A percentile compares a stretch with the other conserved stretches of the same genome.
Conservation (phyloP, 169 alveolate genomes). For the Cryptosporidium felis region DNA sequence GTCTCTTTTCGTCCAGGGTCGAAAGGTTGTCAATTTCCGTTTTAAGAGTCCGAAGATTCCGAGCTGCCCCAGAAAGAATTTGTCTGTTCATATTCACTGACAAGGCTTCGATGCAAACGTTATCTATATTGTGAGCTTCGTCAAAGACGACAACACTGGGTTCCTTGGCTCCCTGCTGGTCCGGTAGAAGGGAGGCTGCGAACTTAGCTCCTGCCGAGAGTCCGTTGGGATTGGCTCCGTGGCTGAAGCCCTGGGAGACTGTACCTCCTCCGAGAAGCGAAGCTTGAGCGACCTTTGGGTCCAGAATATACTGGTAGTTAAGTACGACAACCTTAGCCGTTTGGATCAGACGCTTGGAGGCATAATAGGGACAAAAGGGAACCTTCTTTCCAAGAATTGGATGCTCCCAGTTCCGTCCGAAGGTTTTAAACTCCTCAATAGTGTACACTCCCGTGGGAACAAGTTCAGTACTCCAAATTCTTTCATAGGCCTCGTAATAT, state of each 20-base stretch:
- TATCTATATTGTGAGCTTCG: constrained; percentile 98
- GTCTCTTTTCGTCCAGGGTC: constrained; percentile 77
- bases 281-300: constrained; percentile 92
- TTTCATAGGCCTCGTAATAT: constrained; percentile 84
- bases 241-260: constrained; percentile 54
- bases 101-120: constrained; percentile 96
- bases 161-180: constrained; percentile 78
- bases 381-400: constrained; percentile 74
- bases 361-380: constrained; percentile 93
- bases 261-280: constrained; percentile 71
- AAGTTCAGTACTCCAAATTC: constrained; percentile 78
- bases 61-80: constrained; percentile 85
- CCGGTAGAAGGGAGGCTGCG: constrained; percentile 29
- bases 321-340: constrained; percentile 93
- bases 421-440: constrained; percentile 90
- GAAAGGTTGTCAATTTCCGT: constrained; percentile 79
- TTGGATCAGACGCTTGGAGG: constrained; percentile 91
- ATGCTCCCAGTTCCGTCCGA: constrained; percentile 82
- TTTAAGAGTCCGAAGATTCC: constrained; percentile 80
- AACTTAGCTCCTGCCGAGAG: background rate
- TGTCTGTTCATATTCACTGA: constrained; percentile 89
- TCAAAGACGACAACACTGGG: constrained; percentile 93
- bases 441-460: constrained; percentile 91
- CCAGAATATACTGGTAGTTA: constrained; percentile 94
- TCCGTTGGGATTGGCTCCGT: constrained; percentile 72